Evolutionary conservation across 129 eudicot genomes (phyloP).

Genomic region (Chrysanthemum lavandulifolium): DNA sequence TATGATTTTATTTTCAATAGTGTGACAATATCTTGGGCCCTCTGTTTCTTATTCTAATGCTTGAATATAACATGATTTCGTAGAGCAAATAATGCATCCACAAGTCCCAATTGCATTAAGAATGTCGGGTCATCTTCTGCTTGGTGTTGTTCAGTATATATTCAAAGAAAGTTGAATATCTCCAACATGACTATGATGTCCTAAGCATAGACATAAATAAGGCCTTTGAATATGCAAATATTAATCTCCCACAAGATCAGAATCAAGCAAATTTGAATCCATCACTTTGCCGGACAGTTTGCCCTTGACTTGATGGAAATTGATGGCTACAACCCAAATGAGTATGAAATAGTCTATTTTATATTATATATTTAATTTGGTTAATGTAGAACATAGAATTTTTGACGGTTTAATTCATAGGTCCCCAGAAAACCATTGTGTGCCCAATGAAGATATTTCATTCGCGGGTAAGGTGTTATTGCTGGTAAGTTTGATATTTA

Average conservation of each 20-base stretch:
- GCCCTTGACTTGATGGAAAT: constrained; percentile 65
- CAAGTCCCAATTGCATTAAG: constrained; percentile 91
- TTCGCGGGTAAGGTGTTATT: constrained; percentile 41
- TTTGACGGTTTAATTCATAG: constrained; percentile 17
- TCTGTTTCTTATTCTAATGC: background rate
- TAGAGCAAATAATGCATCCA: constrained; percentile 84
- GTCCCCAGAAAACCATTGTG: constrained; percentile 54
- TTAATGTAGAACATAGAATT: background rate
- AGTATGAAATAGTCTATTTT: constrained; percentile 36
- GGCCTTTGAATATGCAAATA: constrained; percentile 45
- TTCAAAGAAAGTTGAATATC: constrained; percentile 86
- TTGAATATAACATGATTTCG: background rate
- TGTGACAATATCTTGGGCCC: background rate
- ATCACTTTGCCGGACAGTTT: constrained; percentile 77
- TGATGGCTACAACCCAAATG: constrained; percentile 36
- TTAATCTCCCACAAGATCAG: constrained; percentile 73
- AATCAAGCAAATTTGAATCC: constrained; percentile 74
- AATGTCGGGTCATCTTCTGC: constrained; percentile 83
- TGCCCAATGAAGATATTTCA: constrained; percentile 70
- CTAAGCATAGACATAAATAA: constrained; percentile 50
- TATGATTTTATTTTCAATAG: no score
- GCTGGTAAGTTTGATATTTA: background rate
- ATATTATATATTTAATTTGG: background rate
- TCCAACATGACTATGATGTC: constrained; percentile 64
- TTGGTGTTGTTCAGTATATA: constrained; percentile 96